phyloP scores from a whole-genome alignment of 2,329 filamentous ascomycete genomes.

The Fusarium lateritium region DNA sequence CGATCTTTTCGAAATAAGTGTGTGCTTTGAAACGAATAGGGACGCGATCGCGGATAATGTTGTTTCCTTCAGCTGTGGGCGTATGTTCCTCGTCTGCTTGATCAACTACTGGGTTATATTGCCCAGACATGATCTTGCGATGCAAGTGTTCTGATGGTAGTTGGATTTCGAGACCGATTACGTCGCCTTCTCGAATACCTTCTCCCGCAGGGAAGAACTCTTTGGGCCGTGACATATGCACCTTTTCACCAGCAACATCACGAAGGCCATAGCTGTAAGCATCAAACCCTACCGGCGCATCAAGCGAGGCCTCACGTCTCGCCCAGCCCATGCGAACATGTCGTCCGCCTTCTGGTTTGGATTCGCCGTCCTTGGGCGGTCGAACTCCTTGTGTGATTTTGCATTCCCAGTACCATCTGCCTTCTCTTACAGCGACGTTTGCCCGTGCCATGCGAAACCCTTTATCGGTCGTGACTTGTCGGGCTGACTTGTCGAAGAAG shows the following conservation, averaged over 20 bases:
- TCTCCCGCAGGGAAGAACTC: conserved; percentile 87
- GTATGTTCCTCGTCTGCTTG: conserved; percentile 70
- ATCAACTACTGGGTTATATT: conserved; percentile 90
- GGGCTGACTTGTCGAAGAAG: conserved; percentile 82
- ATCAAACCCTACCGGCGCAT: conserved; percentile 88
- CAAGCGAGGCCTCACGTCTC: conserved; percentile 82
- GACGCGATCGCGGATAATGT: conserved; percentile 94
- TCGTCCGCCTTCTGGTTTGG: conserved; percentile 65
- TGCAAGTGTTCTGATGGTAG: conserved; percentile 89
- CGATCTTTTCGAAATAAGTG: conserved; percentile 93
- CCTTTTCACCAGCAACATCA: conserved; percentile 90
- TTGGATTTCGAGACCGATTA: conserved; percentile 93
- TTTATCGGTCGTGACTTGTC: conserved; percentile 88
- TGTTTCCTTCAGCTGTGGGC: conserved; percentile 72
- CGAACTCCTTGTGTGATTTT: conserved; percentile 84
- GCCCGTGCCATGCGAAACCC: conserved; percentile 92
- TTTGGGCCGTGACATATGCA: conserved; percentile 93
- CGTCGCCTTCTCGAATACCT: conserved; percentile 88
- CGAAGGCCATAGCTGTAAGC: conserved; percentile 95
- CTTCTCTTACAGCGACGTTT: conserved; percentile 91
- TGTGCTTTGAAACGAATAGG: conserved; percentile 95
- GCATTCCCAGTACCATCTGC: conserved; percentile 94
- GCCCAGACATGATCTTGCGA: conserved; percentile 87
- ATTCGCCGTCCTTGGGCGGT: conserved; percentile 57
- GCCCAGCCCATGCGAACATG: conserved; percentile 91